Evolutionary conservation across 2,329 filamentous ascomycete species (phyloP).

Genomic region (Epichloe festucae): DNA sequence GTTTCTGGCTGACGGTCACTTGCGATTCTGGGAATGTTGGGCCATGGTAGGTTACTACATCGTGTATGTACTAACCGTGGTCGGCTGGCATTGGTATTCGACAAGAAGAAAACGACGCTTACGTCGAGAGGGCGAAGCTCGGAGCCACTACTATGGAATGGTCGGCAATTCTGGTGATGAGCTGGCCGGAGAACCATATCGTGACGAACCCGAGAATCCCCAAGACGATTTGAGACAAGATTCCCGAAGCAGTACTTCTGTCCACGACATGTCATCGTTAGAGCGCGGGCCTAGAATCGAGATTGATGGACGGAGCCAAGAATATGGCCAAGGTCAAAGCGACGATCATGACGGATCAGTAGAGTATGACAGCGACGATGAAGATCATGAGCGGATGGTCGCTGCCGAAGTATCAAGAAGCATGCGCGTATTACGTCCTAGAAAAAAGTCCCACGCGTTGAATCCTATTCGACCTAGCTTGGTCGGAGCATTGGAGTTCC

Average conservation of each 20-base stretch:
- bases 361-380: conserved; percentile 30
- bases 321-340: conserved; percentile 17
- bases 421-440: conserved; percentile 72
- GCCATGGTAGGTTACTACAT: conserved; percentile 84
- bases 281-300: conserved; percentile 36
- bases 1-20: conserved; percentile 71
- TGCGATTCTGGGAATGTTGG: conserved; percentile 80
- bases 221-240: conserved; percentile 10
- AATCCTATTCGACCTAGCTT: conserved; percentile 86
- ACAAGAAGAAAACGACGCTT: conserved; percentile 46
- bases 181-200: conserved; percentile 45
- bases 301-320: conserved; percentile 23
- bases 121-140: conserved; percentile 56
- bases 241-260: conserved; percentile 7
- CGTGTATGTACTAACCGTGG: conserved; percentile 80
- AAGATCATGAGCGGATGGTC: conserved; percentile 48
- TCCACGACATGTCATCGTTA: conserved; percentile 27
- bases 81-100: conserved; percentile 83
- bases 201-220: conserved; percentile 37
- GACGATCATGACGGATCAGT: conserved; percentile 26
- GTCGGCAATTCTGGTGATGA: conserved; percentile 39
- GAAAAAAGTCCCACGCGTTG: conserved; percentile 52
- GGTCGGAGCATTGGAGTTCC: conserved; percentile 85
- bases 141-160: conserved; percentile 57
- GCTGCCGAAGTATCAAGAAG: conserved; percentile 80